These are phyloP conservation scores for Pseudotulostoma volvatum DNA, from an alignment of 495 filamentous ascomycete genomes.

Conservation along the genomic window DNA sequence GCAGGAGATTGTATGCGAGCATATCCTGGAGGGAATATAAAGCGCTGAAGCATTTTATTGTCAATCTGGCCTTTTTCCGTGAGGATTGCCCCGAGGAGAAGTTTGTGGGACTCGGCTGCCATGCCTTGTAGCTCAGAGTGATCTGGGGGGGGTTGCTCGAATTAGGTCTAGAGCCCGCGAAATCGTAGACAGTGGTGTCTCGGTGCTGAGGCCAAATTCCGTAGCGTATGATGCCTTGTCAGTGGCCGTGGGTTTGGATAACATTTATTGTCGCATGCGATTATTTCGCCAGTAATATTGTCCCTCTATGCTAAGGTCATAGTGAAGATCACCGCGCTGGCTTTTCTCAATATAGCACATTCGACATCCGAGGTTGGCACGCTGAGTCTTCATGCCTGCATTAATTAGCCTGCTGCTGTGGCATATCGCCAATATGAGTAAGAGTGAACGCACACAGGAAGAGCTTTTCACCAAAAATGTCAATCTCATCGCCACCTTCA, in stretches of 20 bases:
- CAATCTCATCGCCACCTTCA: background rate
- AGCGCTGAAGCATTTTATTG: background rate
- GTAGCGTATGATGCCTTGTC: background rate
- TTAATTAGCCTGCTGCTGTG: background rate
- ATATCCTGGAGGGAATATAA: background rate
- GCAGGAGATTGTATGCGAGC: background rate
- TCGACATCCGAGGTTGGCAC: background rate
- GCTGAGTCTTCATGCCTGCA: background rate
- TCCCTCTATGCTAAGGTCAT: background rate
- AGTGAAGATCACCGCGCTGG: background rate
- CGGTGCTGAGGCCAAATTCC: background rate
- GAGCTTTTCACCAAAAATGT: background rate
- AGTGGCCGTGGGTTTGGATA: background rate
- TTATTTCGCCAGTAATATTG: background rate
- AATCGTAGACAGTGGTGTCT: background rate
- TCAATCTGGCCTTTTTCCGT: background rate
- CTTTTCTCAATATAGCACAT: background rate
- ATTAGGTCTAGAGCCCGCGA: background rate
- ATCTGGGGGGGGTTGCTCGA: background rate
- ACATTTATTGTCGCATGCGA: background rate
- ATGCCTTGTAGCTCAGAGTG: background rate
- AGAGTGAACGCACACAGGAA: constrained; percentile 1
- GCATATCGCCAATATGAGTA: background rate
- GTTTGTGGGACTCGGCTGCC: background rate
- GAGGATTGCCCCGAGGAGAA: background rate